Base-by-base conservation (phyloP, 768 basidiomycete species). In the Boletus rex-veris region DNA sequence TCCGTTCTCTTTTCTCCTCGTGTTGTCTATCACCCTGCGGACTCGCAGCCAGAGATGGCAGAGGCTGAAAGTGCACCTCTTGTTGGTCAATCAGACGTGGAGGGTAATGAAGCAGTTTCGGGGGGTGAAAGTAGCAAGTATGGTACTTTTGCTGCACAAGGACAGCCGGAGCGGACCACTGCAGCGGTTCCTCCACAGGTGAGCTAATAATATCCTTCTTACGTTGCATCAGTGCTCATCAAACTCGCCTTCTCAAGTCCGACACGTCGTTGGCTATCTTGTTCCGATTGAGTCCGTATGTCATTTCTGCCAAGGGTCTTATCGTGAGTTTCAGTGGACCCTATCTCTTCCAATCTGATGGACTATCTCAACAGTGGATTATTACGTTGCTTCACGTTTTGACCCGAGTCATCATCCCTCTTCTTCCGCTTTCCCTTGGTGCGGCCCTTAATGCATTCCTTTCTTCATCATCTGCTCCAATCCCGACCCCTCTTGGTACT, bases 321-420 rank as follows among this genome's bases (percentile, higher is more conserved):
- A n/a, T 70, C 40, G 66, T 68, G 45, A 58, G 66, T 54, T 37
- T 39, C 7, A 3, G 15, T 31, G 7, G 16, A 21, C 31, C 33
- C 36, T 33, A 21, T 56, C 12, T 9, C 3, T 51, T 26, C 44
- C 19, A 9, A 45, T 52, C 38, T 61, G 37, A 59, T 30, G 16
- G 18, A 26, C n/a, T 18, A 16, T 49, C 26, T 41, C 48, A 5
- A 35, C 61, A 90, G 88, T 54, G 77, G 9, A 48, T 88, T 7
- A 93, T 92, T 66, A 74, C 91, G 36, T 21, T 85, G 31, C 75
- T 95, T 51, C 75, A 98, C 39, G 59, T 88, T 24, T 55, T 90
- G 37, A 88, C 86, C 31, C 88, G 95, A 30, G 70, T 86, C n/a
- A 79, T 95, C 55, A 92, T 89, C 61, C 70, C 86, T 18, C 73